Evolutionary conservation across 495 filamentous ascomycete species (phyloP).

Genomic region (Lasiosphaeria miniovina): DNA sequence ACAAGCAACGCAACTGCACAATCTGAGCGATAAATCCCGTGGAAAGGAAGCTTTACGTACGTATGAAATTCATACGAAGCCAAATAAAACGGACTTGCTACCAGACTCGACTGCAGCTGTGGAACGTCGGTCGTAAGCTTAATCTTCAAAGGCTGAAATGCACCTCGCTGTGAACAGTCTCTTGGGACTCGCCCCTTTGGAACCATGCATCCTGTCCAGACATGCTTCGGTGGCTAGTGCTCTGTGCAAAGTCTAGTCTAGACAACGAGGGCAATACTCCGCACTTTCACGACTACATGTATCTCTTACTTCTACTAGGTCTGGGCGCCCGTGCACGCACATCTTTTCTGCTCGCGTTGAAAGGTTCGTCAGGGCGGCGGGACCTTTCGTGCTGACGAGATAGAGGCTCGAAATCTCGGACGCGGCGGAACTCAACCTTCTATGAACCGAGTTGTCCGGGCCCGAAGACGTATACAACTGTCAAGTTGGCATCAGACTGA

Average conservation of each 20-base stretch:
- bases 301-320: background rate
- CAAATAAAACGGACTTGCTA: no score
- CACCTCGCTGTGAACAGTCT: no score
- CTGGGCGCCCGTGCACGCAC: background rate
- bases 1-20: constrained; percentile 1
- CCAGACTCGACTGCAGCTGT: no score
- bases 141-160: no score
- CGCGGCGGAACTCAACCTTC: no score
- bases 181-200: no score
- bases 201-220: no score
- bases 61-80: no score
- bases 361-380: background rate
- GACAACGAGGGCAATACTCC: background rate
- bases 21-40: background rate
- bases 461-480: background rate
- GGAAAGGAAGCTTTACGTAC: background rate
- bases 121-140: no score
- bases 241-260: background rate
- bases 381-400: background rate
- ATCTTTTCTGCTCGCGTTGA: background rate
- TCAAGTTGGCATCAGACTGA: background rate
- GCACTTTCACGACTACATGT: background rate
- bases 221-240: no score
- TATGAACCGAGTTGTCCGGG: no score
- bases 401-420: no score